Conservation (phyloP, 768 basidiomycete genomes). For the Pholiota conissans region DNA sequence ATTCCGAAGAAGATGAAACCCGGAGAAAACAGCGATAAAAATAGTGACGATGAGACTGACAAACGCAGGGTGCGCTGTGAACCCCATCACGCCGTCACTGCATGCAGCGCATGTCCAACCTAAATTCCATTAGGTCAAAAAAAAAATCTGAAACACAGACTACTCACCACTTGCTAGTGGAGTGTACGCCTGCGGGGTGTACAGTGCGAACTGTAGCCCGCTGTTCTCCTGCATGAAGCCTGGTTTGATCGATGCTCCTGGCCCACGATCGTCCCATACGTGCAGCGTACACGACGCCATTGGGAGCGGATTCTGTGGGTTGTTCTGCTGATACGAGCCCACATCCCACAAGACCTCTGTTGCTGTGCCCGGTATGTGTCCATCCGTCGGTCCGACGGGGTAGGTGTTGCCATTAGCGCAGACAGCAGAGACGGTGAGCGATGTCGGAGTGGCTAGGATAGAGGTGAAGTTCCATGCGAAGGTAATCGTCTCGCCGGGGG, state of each 20-base stretch:
- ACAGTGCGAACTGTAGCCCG: constrained; percentile 79
- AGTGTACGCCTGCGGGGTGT: constrained; percentile 74
- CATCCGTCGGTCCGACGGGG: constrained; percentile 75
- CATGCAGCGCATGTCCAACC: constrained; percentile 61
- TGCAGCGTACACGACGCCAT: constrained; percentile 75
- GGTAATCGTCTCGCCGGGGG: constrained; percentile 68
- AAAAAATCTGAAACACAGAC: neutral
- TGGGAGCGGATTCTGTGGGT: constrained; percentile 68
- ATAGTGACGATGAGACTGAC: constrained; percentile 55
- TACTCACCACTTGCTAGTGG: constrained; percentile 42
- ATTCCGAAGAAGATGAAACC: constrained; percentile 52
- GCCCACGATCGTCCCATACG: constrained; percentile 82
- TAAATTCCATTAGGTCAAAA: constrained; percentile 20
- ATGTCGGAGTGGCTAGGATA: constrained; percentile 67
- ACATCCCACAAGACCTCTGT: constrained; percentile 81
- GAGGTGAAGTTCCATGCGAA: constrained; percentile 90
- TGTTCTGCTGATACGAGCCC: constrained; percentile 65
- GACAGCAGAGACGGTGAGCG: constrained; percentile 81
- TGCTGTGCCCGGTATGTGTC: constrained; percentile 51
- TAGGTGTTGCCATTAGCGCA: constrained; percentile 90
- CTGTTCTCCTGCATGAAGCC: constrained; percentile 74
- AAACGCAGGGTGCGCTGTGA: constrained; percentile 54
- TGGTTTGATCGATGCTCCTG: constrained; percentile 51
- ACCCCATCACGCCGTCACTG: constrained; percentile 36
- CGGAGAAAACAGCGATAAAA: constrained; percentile 65